Conservation (phyloP, 208 protist genomes). For the Trypanosomatidae sp. region DNA sequence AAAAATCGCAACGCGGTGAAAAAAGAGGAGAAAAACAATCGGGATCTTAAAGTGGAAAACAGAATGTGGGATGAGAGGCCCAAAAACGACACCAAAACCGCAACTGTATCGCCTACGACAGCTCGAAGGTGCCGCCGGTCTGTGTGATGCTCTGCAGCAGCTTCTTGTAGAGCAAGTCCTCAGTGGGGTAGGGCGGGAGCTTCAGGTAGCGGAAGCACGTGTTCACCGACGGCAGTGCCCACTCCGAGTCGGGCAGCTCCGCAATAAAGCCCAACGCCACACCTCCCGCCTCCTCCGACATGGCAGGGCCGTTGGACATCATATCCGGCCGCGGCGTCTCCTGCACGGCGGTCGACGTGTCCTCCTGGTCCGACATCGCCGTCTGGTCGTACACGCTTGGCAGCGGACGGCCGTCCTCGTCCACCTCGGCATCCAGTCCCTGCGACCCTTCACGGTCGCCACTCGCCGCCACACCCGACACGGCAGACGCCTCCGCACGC, state of each 20-base stretch:
- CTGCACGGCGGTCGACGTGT: constrained; percentile 18
- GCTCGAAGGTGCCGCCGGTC: constrained; percentile 78
- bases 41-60: too few relatives aligned
- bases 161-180: constrained; percentile 86
- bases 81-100: constrained; percentile 12
- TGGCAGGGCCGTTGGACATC: not conserved
- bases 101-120: constrained; percentile 42
- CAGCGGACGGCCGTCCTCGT: too few relatives aligned
- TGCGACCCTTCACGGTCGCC: too few relatives aligned
- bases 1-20: constrained; percentile 1
- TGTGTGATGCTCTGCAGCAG: constrained; percentile 81
- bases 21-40: constrained; percentile 9
- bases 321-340: constrained; percentile 7
- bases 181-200: constrained; percentile 82
- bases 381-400: too few relatives aligned
- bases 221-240: constrained; percentile 89
- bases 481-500: constrained; percentile 17
- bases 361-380: constrained; percentile 26
- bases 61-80: constrained; percentile 1
- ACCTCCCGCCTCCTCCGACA: constrained; percentile 11
- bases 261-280: not conserved
- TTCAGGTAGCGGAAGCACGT: constrained; percentile 93
- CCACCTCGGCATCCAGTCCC: too few relatives aligned
- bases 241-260: constrained; percentile 45
- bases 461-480: too few relatives aligned